Conservation (phyloP, 2,329 filamentous ascomycete species). For the Penicillium paneum region DNA sequence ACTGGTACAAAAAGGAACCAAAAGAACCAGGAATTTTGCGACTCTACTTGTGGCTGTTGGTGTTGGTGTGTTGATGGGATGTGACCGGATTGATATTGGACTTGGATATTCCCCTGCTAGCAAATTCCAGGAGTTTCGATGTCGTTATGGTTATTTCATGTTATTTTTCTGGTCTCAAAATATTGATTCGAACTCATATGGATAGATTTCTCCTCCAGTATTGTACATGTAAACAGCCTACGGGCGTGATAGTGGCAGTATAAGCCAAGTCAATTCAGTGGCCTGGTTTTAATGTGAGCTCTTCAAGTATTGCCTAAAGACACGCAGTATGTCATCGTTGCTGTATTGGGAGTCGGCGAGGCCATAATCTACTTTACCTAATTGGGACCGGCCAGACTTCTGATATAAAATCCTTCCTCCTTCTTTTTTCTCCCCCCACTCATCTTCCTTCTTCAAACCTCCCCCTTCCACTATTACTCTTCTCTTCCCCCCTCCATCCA, state of each 20-base stretch:
- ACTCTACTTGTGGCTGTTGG: background rate
- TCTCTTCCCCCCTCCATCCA: background rate
- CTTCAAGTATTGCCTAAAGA: background rate
- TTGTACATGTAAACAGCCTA: background rate
- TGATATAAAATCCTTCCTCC: background rate
- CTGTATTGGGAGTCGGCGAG: background rate
- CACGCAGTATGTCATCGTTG: background rate
- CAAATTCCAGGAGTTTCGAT: slow-evolving; percentile 7
- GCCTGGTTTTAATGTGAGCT: background rate
- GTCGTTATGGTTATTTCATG: slow-evolving; percentile 12
- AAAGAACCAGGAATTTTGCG: background rate
- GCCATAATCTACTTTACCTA: background rate
- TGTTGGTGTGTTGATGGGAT: slow-evolving; percentile 2
- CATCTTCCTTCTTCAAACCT: background rate
- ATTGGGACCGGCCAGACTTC: background rate
- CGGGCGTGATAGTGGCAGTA: background rate
- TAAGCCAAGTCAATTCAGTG: background rate
- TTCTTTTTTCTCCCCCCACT: background rate
- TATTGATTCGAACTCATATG: slow-evolving; percentile 1
- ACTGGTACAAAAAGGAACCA: slow-evolving; percentile 1
- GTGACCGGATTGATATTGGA: slow-evolving; percentile 4
- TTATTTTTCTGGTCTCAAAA: background rate
- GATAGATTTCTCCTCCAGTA: background rate
- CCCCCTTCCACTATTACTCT: background rate
- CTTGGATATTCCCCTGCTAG: slow-evolving; percentile 9